Evolutionary conservation across 148 eudicot species (phyloP), one percentile per base, ranked within the genome.

Genomic region (Silene conica): DNA sequence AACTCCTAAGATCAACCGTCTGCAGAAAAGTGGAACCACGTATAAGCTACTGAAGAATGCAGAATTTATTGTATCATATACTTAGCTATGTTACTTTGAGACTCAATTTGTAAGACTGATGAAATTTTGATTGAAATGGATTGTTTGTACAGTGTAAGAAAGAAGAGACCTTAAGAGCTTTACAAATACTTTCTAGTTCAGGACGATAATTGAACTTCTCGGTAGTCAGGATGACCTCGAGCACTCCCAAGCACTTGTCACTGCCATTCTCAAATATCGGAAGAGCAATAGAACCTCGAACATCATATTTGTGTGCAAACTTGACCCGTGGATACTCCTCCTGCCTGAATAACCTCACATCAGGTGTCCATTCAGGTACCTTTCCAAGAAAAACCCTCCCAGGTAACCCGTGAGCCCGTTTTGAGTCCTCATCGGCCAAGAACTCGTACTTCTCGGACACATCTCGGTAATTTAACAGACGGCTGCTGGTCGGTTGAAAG

Each of bases 1-100:
- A 83, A 83, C 92, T 88, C 81, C 86, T 84, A 19, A 90, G 86
- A 78, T 88, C 81, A 81, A 90, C 89, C 62, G 90, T 87, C 96
- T 90, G 90, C 80, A 84, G 56, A 64, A 71, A 73, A 76, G 20
- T 70, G 38, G 73, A 54, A 68, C 38, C 59, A 21, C 34, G 72
- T 45, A 46, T 80, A 38, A 80, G 77, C 19, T 67, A 38, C 66
- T 61, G 69, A 58, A 52, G 59, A 12, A 34, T 43, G 18, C 54
- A 20, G 56, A 34, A 18, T 64, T 31, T 64, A 5, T 64, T 64
- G 20, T 15, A 31, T 64, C 22, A 16, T 64, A n/a, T 64, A n/a
- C 18, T 34, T 64, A 64, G 11, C 19, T n/a, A 31, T 34, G 46
- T 64, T 64, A 18, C 15, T 64, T 22, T n/a, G 6, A 23, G 14